Conservation (phyloP, 179 eudicot species). For the Pouteria campechiana region DNA sequence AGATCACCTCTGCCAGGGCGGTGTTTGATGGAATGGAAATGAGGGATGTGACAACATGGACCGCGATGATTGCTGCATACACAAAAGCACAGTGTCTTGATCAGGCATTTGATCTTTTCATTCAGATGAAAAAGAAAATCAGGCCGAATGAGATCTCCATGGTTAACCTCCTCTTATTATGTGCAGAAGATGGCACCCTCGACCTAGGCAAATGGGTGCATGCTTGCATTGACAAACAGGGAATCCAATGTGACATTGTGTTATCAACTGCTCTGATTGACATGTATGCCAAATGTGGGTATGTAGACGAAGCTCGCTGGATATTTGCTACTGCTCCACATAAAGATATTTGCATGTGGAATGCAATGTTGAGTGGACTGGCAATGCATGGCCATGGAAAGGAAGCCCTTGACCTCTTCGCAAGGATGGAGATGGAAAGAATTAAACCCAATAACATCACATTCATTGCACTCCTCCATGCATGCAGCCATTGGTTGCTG, state of each 20-base stretch:
- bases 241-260: conserved; percentile 28
- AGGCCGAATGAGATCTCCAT: conserved; percentile 33
- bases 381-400: conserved; percentile 20
- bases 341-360: conserved; percentile 18
- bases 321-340: conserved; percentile 24
- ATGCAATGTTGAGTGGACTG: conserved; percentile 28
- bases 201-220: conserved; percentile 29
- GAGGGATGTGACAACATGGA: conserved; percentile 45
- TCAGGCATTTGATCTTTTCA: conserved; percentile 10
- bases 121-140: conserved; percentile 22
- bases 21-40: conserved; percentile 20
- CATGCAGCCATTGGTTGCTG: conserved; percentile 39
- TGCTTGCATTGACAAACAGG: conserved; percentile 33
- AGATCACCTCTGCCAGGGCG: conserved; percentile 17
- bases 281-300: conserved; percentile 35
- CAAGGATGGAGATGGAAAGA: conserved; percentile 23
- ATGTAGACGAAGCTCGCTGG: conserved; percentile 21
- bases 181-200: conserved; percentile 16
- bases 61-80: conserved; percentile 33
- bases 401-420: conserved; percentile 20
- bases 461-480: conserved; percentile 36
- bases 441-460: conserved; percentile 35
- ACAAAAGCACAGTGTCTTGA: conserved; percentile 5
- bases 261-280: conserved; percentile 30
- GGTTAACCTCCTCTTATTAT: conserved; percentile 30